Conservation (phyloP, 2,329 filamentous ascomycete genomes). For the Fusarium miscanthi region DNA sequence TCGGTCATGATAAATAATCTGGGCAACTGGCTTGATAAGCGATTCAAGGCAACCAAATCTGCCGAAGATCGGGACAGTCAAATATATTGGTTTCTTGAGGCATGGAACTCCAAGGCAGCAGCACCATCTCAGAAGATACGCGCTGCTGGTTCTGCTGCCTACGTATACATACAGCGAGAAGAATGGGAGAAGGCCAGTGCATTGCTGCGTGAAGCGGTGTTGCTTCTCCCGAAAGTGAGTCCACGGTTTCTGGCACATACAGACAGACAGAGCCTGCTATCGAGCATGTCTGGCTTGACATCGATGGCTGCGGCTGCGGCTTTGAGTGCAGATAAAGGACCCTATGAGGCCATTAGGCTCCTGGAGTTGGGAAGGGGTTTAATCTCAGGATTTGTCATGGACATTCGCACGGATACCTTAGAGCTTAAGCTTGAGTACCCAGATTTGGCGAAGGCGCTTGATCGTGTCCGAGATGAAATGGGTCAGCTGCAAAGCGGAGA, state of each 20-base stretch:
- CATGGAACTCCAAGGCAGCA: not conserved
- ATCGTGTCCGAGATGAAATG: not conserved
- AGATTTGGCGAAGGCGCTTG: not conserved
- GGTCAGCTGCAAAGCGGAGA: rapidly evolving
- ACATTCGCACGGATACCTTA: not conserved
- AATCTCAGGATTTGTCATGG: not conserved
- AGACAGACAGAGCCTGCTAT: not conserved
- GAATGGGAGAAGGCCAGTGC: not conserved
- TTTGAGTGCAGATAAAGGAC: rapidly evolving
- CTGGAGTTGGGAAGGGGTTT: not conserved
- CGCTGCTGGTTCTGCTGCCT: not conserved
- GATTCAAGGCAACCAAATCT: no score
- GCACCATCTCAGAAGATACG: not conserved
- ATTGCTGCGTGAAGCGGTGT: not conserved
- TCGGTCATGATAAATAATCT: not conserved
- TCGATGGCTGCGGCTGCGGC: not conserved
- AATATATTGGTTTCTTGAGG: not conserved
- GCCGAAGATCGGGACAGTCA: rapidly evolving
- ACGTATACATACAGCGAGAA: not conserved
- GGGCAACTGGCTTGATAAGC: rapidly evolving
- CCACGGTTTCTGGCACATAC: not conserved
- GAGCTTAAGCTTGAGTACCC: not conserved
- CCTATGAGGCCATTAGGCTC: rapidly evolving
- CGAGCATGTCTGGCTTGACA: not conserved
- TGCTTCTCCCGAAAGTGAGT: not conserved